phyloP scores from a whole-genome alignment of 345 rosid species.

The Lepidium didymum region DNA sequence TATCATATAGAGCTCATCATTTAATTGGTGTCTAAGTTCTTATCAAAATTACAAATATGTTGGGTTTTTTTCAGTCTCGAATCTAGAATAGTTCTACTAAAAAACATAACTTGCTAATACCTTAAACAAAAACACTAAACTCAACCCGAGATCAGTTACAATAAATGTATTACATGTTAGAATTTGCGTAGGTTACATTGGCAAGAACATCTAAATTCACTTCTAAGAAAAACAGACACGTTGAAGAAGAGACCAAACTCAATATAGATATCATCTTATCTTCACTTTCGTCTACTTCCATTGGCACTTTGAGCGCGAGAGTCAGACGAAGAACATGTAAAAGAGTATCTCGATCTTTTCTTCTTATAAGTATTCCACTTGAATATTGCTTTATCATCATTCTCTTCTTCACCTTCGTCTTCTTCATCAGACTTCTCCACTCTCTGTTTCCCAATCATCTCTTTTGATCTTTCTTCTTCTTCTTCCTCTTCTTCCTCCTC shows the following conservation, averaged over 20 bases:
- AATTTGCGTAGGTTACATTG: neutral
- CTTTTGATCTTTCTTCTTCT: slow-evolving; percentile 17
- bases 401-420: slow-evolving; percentile 19
- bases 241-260: slow-evolving; percentile 14
- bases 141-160: slow-evolving; percentile 1
- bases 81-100: slow-evolving; percentile 1
- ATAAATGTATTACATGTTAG: slow-evolving; percentile 15
- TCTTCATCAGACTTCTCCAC: slow-evolving; percentile 38
- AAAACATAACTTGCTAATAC: neutral
- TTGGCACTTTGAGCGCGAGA: slow-evolving; percentile 59
- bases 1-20: neutral
- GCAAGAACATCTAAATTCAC: slow-evolving; percentile 9
- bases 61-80: neutral
- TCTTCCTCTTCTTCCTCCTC: slow-evolving; percentile 44
- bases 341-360: slow-evolving; percentile 73
- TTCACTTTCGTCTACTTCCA: slow-evolving; percentile 41
- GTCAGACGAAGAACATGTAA: slow-evolving; percentile 68
- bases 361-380: slow-evolving; percentile 79
- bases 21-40: neutral
- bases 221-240: neutral
- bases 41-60: too few relatives aligned
- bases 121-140: neutral
- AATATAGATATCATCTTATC: neutral
- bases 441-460: slow-evolving; percentile 29
- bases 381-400: slow-evolving; percentile 38